Percentiles rank a stretch among this genome's conserved stretches.
phyloP scores from a whole-genome alignment of 768 basidiomycete species.

The Kwoniella pini region DNA sequence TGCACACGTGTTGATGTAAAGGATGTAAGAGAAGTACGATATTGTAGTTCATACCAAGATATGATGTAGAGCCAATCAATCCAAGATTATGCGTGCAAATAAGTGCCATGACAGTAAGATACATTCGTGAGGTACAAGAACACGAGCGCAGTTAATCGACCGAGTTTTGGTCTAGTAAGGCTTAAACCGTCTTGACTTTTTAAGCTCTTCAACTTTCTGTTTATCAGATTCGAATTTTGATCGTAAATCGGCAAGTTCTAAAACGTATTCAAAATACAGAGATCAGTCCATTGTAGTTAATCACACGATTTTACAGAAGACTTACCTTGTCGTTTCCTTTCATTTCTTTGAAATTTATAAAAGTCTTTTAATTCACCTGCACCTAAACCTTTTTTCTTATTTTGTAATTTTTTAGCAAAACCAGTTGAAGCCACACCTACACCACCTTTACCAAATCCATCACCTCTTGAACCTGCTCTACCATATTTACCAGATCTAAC shows the following conservation, averaged over 20 bases:
- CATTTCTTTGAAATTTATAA: conserved; percentile 87
- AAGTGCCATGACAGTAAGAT: too few relatives aligned
- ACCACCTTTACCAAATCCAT: conserved; percentile 61
- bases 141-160: too few relatives aligned
- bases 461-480: conserved; percentile 79
- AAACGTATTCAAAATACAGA: neutral
- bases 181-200: conserved; percentile 76
- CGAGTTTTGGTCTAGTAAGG: conserved; percentile 67
- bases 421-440: conserved; percentile 66
- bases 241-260: conserved; percentile 66
- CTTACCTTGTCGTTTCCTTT: conserved; percentile 81
- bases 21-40: too few relatives aligned
- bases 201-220: conserved; percentile 75
- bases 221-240: conserved; percentile 86
- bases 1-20: too few relatives aligned
- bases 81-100: too few relatives aligned
- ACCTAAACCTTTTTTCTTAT: conserved; percentile 65
- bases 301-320: neutral
- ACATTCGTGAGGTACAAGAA: too few relatives aligned
- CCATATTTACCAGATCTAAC: conserved; percentile 90
- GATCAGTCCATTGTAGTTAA: neutral
- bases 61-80: too few relatives aligned
- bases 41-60: too few relatives aligned
- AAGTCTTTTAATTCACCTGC: conserved; percentile 60
- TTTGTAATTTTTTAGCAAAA: conserved; percentile 55